Base-by-base conservation (phyloP, 2,329 filamentous ascomycete genomes). In the Truncatella angustata region DNA sequence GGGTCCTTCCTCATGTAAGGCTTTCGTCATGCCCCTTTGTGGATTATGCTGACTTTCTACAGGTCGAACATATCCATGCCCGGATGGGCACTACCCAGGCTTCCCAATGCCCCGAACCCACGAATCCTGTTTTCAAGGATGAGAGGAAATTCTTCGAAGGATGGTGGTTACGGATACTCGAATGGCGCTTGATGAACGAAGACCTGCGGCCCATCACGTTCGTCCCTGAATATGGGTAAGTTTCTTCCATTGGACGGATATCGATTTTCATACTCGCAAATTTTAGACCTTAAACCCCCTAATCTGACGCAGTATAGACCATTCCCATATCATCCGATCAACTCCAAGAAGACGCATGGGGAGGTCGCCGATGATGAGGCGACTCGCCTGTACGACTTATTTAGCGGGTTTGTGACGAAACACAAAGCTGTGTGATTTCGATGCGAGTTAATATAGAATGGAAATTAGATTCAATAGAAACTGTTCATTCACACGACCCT, bases 31-130 rank as follows among this genome's bases (percentile, higher is more conserved):
- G n/a, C 28, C 28, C 14, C 28, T 7, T 7, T 32, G 28, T 14
- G 28, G 28, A 9, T 1, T 32, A 30, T 12, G 4, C 23, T 43
- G 23, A 43, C 40, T 4, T 4, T 9, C 4, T 5, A 11, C n/a
- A 70, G 67, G 66, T 69, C 11, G 54, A 61, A 24, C 67, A 70
- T 39, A 67, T 70, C 20, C 68, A 70, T 47, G 58, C 67, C 1
- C 59, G 68, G 23, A 69, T 68, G 16, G 66, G 68, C 14, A 70
- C 67, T 9, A 69, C 67, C 2, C 67, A 70, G 26, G 62, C 67
- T 1, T 70, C 68, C 0, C 68, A 71, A 42, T 70, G 67, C 23
- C 66, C 67, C 1, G 66, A 71, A 4, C 68, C 68, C 2, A 58
- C 62, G 2, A 60, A 68, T 28, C 60, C 62, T 0, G 51, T 57